A percentile compares a stretch with the other conserved stretches of the same genome.
phyloP scores from a whole-genome alignment of 106 monocot genomes.

The Triglochin maritima region DNA sequence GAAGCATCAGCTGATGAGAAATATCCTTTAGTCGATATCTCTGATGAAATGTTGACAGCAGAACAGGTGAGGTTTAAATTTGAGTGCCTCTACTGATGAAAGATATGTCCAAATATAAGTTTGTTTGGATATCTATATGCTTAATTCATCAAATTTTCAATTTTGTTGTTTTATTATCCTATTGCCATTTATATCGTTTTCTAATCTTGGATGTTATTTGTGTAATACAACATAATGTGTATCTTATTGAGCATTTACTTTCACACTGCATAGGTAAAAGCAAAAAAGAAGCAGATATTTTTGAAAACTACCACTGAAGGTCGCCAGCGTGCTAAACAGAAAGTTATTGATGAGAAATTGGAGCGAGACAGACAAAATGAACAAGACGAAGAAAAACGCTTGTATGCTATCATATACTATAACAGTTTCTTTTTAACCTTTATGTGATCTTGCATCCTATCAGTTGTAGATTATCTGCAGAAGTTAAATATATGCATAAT shows the following conservation, averaged over 20 bases:
- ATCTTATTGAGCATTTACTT: background rate
- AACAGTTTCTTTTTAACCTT: background rate
- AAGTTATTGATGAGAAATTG: conserved; percentile 67
- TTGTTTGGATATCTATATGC: background rate
- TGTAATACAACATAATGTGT: too few species aligned
- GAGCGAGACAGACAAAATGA: conserved; percentile 64
- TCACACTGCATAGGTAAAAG: conserved; percentile 45
- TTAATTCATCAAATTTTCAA: background rate
- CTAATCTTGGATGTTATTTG: background rate
- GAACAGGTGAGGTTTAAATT: conserved; percentile 48
- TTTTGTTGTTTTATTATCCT: background rate
- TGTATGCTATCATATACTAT: conserved; percentile 36
- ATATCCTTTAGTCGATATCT: conserved; percentile 58
- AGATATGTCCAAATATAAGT: background rate
- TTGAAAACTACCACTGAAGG: conserved; percentile 86
- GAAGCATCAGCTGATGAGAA: conserved; percentile 59
- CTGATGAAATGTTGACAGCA: conserved; percentile 63
- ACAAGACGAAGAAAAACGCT: conserved; percentile 72
- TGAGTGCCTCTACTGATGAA: too few species aligned
- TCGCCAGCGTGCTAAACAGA: conserved; percentile 71
- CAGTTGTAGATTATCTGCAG: too few species aligned
- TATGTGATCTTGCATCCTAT: background rate
- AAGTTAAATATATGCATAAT: too few species aligned
- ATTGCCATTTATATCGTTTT: background rate
- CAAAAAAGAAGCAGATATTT: conserved; percentile 81